These are phyloP conservation scores for Rheum nobile DNA, from an alignment of 148 eudicot species.

Conservation along the genomic window DNA sequence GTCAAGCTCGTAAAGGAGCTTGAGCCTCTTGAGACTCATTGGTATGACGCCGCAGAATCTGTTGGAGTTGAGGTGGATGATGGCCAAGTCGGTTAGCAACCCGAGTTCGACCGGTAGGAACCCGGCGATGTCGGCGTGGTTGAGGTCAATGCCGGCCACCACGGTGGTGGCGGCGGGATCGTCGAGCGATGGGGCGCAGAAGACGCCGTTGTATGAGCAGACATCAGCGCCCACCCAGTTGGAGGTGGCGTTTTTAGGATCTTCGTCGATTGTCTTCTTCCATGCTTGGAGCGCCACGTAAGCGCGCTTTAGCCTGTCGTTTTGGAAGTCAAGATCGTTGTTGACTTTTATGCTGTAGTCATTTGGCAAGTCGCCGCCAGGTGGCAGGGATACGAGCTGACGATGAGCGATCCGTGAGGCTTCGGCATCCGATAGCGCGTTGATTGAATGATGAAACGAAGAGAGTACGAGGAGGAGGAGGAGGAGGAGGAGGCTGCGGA, in stretches of 20 bases:
- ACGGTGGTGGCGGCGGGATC: background rate
- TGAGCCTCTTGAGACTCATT: background rate
- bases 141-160: constrained; percentile 13
- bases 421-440: background rate
- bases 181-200: constrained; percentile 4
- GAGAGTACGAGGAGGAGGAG: background rate
- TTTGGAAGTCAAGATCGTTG: background rate
- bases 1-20: constrained; percentile 12
- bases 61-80: constrained; percentile 16
- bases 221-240: constrained; percentile 11
- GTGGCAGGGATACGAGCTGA: background rate
- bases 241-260: constrained; percentile 1
- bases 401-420: too few species aligned
- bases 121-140: constrained; percentile 14
- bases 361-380: background rate
- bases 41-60: constrained; percentile 13
- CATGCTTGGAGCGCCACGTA: constrained; percentile 14
- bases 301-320: constrained; percentile 4
- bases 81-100: background rate
- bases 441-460: background rate
- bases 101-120: constrained; percentile 8
- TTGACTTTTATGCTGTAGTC: background rate
- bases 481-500: background rate
- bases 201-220: constrained; percentile 12
- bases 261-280: constrained; percentile 6